Base-by-base conservation (phyloP, 768 basidiomycete genomes). In the Tricholoma hemisulphureum region DNA sequence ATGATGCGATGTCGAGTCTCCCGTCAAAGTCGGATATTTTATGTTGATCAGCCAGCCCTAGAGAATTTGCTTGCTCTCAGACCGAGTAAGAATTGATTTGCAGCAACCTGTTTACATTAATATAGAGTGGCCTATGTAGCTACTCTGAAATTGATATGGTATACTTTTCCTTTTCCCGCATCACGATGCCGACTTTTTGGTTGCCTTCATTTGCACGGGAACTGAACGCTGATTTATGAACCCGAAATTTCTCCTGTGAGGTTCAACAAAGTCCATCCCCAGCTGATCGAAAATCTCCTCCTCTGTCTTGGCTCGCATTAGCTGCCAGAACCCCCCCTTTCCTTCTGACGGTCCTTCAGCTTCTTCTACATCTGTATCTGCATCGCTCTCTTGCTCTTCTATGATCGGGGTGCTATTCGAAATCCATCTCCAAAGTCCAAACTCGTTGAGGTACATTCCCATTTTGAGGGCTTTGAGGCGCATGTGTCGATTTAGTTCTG, bases 381-480 rank as follows among this genome's bases (percentile, higher is more conserved):
- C 51, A 9, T 53, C 55, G 9, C 29, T 54, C 18, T 35, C 26
- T 10, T 51, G 37, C 24, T 31, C 37, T 14, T 59, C 48, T 16
- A 32, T 45, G 11, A 57, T 34, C 10, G 49, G 58, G 11, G 58
- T 18, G 13, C 59, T 29, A 24, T 43, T 43, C 13, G 16, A 5
- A 43, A 54, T 56, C 83, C 84, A 87, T 51, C 70, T 74, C 88
- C 88, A 89, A 3, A 89, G 71, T 11, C 88, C 88, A 60, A 75
- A 81, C 61, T 85, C 83, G 61, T 86, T 81, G 26, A 89, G 73
- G 31, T 78, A 72, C 63, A 87, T 62, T 14, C 80, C 81, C 2
- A 75, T 63, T 43, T 70, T 72, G 6, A 63, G 53, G 0, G 88
- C 88, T 35, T 73, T 71, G 20, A 61, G 65, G 29, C 75, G 74